These are phyloP conservation scores for Colletotrichum sp. DNA, from an alignment of 2,329 filamentous ascomycete genomes.

Conservation along the genomic window DNA sequence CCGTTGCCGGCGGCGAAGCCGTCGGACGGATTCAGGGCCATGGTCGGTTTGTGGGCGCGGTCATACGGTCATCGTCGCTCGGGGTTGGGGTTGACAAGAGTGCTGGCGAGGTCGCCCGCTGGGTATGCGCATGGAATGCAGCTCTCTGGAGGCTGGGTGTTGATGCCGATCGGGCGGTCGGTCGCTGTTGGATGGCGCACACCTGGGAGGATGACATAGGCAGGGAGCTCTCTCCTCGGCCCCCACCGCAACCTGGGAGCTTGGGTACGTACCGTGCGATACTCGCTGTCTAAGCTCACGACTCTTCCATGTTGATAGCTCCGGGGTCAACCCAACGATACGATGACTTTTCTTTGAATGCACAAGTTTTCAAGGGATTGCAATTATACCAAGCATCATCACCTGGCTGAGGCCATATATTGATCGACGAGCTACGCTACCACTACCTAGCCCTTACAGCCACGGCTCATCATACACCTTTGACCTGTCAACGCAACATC, in stretches of 20 bases:
- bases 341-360: too few relatives aligned
- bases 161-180: neutral
- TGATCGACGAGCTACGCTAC: neutral
- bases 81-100: neutral
- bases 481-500: neutral
- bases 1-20: constrained; percentile 73
- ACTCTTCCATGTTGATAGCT: neutral
- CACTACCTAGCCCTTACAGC: neutral
- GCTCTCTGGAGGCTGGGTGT: constrained; percentile 13
- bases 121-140: constrained; percentile 4
- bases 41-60: constrained; percentile 32
- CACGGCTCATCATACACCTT: neutral
- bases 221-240: neutral
- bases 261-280: constrained; percentile 14
- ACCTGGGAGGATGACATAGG: constrained; percentile 20
- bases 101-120: neutral
- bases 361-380: neutral
- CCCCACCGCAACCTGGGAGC: neutral
- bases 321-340: neutral
- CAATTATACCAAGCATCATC: neutral
- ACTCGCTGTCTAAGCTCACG: neutral
- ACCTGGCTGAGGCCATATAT: neutral
- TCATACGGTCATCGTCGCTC: constrained; percentile 17
- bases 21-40: constrained; percentile 74
- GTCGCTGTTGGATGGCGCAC: constrained; percentile 2